Base-by-base conservation (phyloP, 164 flowering plant species). In the Berberis vulgaris region DNA sequence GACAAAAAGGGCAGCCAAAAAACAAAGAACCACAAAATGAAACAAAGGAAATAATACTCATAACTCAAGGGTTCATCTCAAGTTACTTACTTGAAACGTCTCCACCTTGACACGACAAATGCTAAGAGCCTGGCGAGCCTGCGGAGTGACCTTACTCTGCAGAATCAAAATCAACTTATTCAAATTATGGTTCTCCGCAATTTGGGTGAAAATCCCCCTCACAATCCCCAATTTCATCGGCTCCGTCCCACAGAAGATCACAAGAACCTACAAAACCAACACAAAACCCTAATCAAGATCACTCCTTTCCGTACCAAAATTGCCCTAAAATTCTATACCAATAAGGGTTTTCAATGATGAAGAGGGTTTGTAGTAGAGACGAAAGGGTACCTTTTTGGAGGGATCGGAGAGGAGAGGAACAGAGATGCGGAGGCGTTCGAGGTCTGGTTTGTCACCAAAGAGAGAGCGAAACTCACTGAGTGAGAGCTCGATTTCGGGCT, bases 381-480 rank as follows among this genome's bases (percentile, higher is more conserved):
- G n/a, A 52, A 52, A 52, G n/a, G n/a, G 11, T 11, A 62, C 60
- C 63, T 45, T 62, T 10, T 52, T 47, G 52, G 62, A 41, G 6
- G 60, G 55, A 54, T 59, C 38, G 2, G 57, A 52, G 12, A 49
- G 53, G 6, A 69, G 62, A 40, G 66, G 66, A n/a, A 58, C 10
- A 26, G 62, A 49, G 41, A 63, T 49, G 9, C 49, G 45, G 49
- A 57, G 44, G 2, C 73, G 80, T 3, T 84, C 83, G 40, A 65
- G 57, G 65, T 90, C 94, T 9, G 86, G 86, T 2, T 41, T 63
- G 5, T 79, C 74, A 55, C 86, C 84, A 46, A 75, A 72, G n/a
- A 60, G 67, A 45, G 69, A 67, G 0, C 96, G 84, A 46, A 94
- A 94, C 0, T 83, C 84, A 1, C 66, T 57, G 41, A 94, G 84